phyloP scores from a whole-genome alignment of 2,329 filamentous ascomycete species.

The Ustilaginoidea virens region DNA sequence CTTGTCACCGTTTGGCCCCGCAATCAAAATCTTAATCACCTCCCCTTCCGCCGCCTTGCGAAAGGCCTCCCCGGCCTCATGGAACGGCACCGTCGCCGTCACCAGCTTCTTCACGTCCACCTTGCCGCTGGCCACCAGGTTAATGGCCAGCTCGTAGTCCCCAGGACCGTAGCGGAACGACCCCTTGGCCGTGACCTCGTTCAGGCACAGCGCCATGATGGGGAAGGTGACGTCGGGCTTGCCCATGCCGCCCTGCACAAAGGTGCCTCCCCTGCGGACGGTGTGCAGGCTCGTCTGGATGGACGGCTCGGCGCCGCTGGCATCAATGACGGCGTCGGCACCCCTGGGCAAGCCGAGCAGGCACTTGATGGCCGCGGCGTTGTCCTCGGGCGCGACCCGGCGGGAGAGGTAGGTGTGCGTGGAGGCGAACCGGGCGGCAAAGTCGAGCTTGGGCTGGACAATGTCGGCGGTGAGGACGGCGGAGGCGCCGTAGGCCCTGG shows the following conservation, averaged over 20 bases:
- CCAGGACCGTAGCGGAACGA: constrained; percentile 82
- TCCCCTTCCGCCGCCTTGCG: constrained; percentile 73
- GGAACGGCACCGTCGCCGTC: constrained; percentile 61
- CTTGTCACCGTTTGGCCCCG: constrained; percentile 50
- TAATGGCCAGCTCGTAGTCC: constrained; percentile 73
- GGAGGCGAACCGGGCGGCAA: constrained; percentile 58
- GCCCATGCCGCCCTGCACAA: constrained; percentile 85
- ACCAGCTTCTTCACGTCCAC: constrained; percentile 75
- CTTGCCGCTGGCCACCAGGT: constrained; percentile 56
- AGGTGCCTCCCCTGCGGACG: constrained; percentile 56
- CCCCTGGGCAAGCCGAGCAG: constrained; percentile 48
- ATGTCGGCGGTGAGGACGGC: constrained; percentile 85
- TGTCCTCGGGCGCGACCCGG: constrained; percentile 50
- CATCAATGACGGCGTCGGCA: constrained; percentile 68
- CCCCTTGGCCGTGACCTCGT: constrained; percentile 76
- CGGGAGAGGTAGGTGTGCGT: constrained; percentile 55
- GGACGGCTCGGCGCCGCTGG: constrained; percentile 61
- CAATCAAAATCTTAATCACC: constrained; percentile 55
- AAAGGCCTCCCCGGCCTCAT: constrained; percentile 74
- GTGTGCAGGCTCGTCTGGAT: constrained; percentile 62
- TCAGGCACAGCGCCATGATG: constrained; percentile 77
- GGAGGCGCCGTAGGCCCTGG: constrained; percentile 68
- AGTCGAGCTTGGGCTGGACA: constrained; percentile 60
- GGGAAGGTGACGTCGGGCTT: constrained; percentile 77
- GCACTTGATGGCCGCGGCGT: constrained; percentile 52